Evolutionary conservation across 73 alveolate genomes (phyloP), one percentile per base, ranked within the genome.

Genomic region (Diophrys sp.): DNA sequence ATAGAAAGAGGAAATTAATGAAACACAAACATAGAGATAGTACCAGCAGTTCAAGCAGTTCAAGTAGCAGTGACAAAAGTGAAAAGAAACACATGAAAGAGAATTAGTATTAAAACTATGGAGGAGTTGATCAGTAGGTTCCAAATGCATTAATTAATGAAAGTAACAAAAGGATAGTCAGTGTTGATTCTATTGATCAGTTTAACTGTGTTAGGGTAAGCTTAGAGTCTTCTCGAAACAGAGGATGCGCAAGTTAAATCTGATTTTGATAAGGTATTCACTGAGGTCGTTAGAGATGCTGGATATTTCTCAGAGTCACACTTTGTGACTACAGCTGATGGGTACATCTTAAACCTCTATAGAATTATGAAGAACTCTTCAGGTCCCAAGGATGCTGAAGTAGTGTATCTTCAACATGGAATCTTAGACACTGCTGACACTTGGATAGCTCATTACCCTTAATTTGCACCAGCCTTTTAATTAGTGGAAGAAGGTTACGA

Each of bases 351-450:
- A 26, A 53, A 74, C 8, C 72, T 88, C 14, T 88, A 78, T 71
- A 80, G 89, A 29, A 62, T 88, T 23, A 72, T 83, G 14, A 73
- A 71, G n/a, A 56, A 34, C 1, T 26, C 23, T 23, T 25, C 26
- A 1, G 81, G 54, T 1, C 26, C 84, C 0, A 18, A 81, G 26
- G 24, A 57, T 0, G 27, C 76, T 62, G 75, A 94, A 31, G 97
- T 92, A 2, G 95, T 92, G 27, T 87, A 78, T 71, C 70, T 92
- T 29, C 93, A 95, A 75, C 99, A 95, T 82, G 97, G 98, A n/a
- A 18, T 93, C 30, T 80, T 87, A 54, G 99, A 88, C 77, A 89
- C 97, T 0, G 88, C 97, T 0, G 96, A 92, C 79, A 86, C 93
- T 56, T 92, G 94, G 89, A 74, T 95, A 25, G 74, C 90, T 70